Percentiles rank a stretch among this genome's conserved stretches.
These are phyloP conservation scores for Ogataea sp. DNA, from an alignment of 805 yeast genomes.

Conservation along the genomic window DNA sequence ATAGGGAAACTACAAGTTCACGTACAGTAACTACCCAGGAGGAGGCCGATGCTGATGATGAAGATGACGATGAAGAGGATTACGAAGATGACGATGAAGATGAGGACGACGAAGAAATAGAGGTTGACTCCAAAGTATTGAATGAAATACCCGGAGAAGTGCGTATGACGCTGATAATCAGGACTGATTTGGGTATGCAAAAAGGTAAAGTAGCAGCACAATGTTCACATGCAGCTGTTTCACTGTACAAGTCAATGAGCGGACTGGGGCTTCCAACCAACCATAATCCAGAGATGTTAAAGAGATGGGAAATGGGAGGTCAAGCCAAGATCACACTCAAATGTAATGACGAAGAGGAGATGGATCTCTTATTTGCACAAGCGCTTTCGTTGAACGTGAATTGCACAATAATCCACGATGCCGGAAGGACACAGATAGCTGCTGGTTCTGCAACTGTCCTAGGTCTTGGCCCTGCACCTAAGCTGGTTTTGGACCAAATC, in stretches of 20 bases:
- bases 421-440: conserved; percentile 95
- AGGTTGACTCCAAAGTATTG: conserved; percentile 50
- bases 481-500: conserved; percentile 64
- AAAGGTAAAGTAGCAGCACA: conserved; percentile 98
- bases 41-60: conserved; percentile 4
- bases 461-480: conserved; percentile 98
- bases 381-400: conserved; percentile 77
- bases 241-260: conserved; percentile 67
- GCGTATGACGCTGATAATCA: conserved; percentile 78
- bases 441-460: conserved; percentile 93
- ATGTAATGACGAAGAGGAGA: conserved; percentile 56
- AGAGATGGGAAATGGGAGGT: conserved; percentile 76
- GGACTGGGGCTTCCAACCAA: conserved; percentile 40
- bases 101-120: conserved; percentile 38
- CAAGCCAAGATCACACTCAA: conserved; percentile 92
- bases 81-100: conserved; percentile 28
- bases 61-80: conserved; percentile 21
- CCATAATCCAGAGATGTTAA: conserved; percentile 54
- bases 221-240: conserved; percentile 95
- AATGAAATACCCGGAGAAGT: conserved; percentile 73
- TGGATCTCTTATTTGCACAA: conserved; percentile 70
- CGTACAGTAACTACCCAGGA: too few relatives aligned
- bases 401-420: conserved; percentile 82
- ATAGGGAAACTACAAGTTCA: too few relatives aligned
- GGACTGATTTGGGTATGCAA: conserved; percentile 85